Evolutionary conservation across 306 rosid species (phyloP).

Genomic region (Fragaria iinumae): DNA sequence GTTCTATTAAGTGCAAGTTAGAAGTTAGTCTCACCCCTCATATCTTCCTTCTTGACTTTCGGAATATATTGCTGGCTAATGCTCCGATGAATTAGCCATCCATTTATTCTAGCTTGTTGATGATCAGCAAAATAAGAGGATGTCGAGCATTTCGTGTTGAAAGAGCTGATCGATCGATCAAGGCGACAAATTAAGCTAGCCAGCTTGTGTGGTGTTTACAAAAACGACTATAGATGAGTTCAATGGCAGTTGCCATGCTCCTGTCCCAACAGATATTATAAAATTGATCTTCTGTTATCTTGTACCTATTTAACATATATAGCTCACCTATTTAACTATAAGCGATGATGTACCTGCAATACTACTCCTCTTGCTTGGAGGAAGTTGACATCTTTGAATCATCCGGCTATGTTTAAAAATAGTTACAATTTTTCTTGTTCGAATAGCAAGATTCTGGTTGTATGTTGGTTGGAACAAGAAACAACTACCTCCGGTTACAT

Average conservation of each 20-base stretch:
- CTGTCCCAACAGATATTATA: not conserved
- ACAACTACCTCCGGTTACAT: too few relatives aligned
- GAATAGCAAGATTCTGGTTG: not conserved
- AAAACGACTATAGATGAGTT: not conserved
- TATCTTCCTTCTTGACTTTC: too few relatives aligned
- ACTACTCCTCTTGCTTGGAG: not conserved
- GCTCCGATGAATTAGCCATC: too few relatives aligned
- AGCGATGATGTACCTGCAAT: not conserved
- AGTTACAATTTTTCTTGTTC: not conserved
- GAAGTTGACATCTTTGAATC: not conserved
- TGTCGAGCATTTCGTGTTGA: not conserved
- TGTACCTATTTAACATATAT: not conserved
- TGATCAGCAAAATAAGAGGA: not conserved
- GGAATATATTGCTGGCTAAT: too few relatives aligned
- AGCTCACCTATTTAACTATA: not conserved
- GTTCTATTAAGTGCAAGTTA: too few relatives aligned
- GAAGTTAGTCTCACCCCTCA: too few relatives aligned
- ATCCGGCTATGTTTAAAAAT: too few relatives aligned
- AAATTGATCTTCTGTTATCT: not conserved
- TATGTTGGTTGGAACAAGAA: too few relatives aligned
- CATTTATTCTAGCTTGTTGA: too few relatives aligned
- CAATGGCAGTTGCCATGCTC: not conserved
- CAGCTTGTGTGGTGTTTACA: not conserved
- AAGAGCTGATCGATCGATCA: not conserved
- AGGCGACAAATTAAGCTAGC: not conserved